phyloP scores from a whole-genome alignment of 176 grass and related monocot species.

The Cymbopogon citratus region DNA sequence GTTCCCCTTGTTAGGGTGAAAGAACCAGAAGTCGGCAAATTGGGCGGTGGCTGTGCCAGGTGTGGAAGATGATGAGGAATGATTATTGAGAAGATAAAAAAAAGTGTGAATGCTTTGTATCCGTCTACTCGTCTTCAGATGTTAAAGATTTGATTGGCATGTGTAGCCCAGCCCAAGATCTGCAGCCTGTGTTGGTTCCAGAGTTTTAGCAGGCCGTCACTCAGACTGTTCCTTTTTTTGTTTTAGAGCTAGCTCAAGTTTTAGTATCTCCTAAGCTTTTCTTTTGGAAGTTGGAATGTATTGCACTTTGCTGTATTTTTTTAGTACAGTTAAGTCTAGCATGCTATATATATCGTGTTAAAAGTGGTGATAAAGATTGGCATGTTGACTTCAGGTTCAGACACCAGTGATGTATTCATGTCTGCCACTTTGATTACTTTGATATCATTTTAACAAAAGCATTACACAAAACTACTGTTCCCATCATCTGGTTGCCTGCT shows the following conservation, averaged over 20 bases:
- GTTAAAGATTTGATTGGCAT: no score
- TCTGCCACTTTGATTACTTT: not conserved
- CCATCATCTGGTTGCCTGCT: not conserved
- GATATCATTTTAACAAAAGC: not conserved
- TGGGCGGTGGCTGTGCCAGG: slow-evolving; percentile 1
- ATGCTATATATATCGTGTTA: not conserved
- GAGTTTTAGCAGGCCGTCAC: slow-evolving; percentile 5
- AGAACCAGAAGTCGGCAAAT: slow-evolving; percentile 37
- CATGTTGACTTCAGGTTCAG: not conserved
- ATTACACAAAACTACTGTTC: not conserved
- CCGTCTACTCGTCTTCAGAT: not conserved
- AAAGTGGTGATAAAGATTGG: not conserved
- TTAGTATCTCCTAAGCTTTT: not conserved
- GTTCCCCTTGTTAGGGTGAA: slow-evolving; percentile 31
- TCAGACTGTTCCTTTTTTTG: not conserved
- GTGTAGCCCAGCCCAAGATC: not conserved
- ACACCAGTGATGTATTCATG: not conserved
- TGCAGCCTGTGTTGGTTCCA: not conserved
- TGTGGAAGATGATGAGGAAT: slow-evolving; percentile 44
- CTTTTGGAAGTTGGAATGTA: not conserved
- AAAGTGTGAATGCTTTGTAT: not conserved
- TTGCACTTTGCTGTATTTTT: not conserved
- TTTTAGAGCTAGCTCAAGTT: not conserved
- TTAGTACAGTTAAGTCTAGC: not conserved
- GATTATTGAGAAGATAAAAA: not conserved